Conservation (phyloP, 83 land plant genomes). For the Diphasiastrum complanatum region DNA sequence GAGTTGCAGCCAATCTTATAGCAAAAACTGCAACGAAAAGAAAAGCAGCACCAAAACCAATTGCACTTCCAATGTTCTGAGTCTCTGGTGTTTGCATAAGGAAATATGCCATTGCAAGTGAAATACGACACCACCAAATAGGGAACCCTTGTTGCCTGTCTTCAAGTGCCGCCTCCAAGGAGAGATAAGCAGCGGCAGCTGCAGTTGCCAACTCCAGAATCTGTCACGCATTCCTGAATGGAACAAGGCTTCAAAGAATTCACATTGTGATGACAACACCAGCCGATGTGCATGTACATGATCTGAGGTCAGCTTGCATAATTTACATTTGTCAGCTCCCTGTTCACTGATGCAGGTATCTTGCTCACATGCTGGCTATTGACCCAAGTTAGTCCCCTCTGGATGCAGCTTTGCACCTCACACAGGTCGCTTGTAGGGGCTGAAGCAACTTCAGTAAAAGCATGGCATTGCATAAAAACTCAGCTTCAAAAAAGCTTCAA, state of each 20-base stretch:
- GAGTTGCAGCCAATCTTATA: slow-evolving; percentile 26
- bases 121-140: slow-evolving; percentile 27
- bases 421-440: too few relatives aligned
- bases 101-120: slow-evolving; percentile 32
- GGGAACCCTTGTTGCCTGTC: slow-evolving; percentile 33
- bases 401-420: too few relatives aligned
- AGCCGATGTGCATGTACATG: slow-evolving; percentile 71
- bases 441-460: too few relatives aligned
- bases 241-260: slow-evolving; percentile 62
- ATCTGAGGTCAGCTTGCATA: slow-evolving; percentile 31
- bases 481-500: too few relatives aligned
- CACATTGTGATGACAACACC: slow-evolving; percentile 56
- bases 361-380: too few relatives aligned
- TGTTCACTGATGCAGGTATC: slow-evolving; percentile 19
- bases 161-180: too few relatives aligned
- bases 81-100: slow-evolving; percentile 32
- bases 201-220: too few relatives aligned
- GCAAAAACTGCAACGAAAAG: slow-evolving; percentile 32
- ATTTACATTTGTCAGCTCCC: slow-evolving; percentile 19
- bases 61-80: slow-evolving; percentile 28
- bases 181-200: too few relatives aligned
- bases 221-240: slow-evolving; percentile 90
- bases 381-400: too few relatives aligned
- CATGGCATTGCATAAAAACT: too few relatives aligned
- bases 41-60: slow-evolving; percentile 29